Conservation (phyloP, 768 basidiomycete species). For the Psilocybe tampanensis region DNA sequence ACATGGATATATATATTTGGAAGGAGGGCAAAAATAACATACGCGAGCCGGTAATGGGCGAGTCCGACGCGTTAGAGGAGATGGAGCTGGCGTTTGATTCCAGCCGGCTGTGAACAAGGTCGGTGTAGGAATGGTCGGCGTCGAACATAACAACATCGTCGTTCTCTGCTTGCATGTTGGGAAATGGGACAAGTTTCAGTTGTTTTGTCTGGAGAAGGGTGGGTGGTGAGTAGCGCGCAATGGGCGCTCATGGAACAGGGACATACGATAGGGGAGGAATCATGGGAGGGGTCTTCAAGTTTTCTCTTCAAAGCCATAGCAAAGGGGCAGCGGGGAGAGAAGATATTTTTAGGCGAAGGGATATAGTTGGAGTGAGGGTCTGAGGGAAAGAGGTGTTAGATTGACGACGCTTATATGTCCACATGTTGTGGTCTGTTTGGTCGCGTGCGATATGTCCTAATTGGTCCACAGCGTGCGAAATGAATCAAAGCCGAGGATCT, state of each 20-base stretch:
- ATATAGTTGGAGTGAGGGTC: conserved; percentile 21
- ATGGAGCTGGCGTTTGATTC: conserved; percentile 67
- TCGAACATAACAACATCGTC: conserved; percentile 81
- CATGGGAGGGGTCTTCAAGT: conserved; percentile 59
- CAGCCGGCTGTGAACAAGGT: conserved; percentile 62
- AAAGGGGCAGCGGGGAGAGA: conserved; percentile 22
- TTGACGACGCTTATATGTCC: conserved; percentile 29
- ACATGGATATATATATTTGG: neutral
- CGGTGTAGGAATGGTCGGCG: conserved; percentile 55
- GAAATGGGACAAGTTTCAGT: conserved; percentile 75
- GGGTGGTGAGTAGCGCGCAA: conserved; percentile 24
- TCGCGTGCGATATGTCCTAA: conserved; percentile 18
- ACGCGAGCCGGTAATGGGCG: conserved; percentile 50
- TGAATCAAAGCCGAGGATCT: conserved; percentile 18
- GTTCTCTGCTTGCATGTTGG: conserved; percentile 59
- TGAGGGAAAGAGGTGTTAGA: conserved; percentile 14
- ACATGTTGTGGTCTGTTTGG: conserved; percentile 28
- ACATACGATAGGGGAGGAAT: conserved; percentile 51
- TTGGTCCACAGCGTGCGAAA: conserved; percentile 17
- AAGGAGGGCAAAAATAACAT: conserved; percentile 27
- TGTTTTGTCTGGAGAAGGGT: conserved; percentile 56
- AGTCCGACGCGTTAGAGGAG: conserved; percentile 51
- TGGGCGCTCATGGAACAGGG: conserved; percentile 17
- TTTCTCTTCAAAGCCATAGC: conserved; percentile 80
- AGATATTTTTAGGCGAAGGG: conserved; percentile 10